Evolutionary conservation across 2,329 filamentous ascomycete species (phyloP).

Genomic region (Leptodontidium sp.): DNA sequence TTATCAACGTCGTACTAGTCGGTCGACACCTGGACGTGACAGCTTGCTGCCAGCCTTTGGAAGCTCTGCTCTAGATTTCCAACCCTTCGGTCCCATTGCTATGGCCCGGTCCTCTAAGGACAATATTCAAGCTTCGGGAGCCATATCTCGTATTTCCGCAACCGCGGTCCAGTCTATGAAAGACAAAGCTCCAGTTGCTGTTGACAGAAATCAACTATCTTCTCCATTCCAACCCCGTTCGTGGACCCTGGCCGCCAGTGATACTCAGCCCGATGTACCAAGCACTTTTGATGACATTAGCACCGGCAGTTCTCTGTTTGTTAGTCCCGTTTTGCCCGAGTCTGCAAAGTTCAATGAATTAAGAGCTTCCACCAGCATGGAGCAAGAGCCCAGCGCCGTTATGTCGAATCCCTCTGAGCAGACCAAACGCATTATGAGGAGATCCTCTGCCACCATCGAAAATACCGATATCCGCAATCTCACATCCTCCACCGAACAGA

Average conservation of each 20-base stretch:
- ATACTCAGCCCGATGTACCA: neutral
- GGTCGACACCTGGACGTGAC: neutral
- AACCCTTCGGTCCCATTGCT: neutral
- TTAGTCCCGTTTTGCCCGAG: neutral
- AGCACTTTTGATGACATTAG: neutral
- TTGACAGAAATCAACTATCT: neutral
- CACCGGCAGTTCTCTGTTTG: neutral
- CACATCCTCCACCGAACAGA: too few species aligned
- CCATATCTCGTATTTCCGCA: too few species aligned
- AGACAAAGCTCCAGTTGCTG: neutral
- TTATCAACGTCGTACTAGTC: too few species aligned
- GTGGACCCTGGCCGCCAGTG: neutral
- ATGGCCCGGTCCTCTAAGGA: neutral
- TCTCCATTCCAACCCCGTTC: neutral
- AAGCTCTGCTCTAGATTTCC: neutral
- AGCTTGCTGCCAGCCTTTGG: neutral
- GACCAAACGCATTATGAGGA: too few species aligned
- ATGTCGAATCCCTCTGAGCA: too few species aligned
- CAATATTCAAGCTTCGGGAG: too few species aligned
- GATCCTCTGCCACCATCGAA: too few species aligned
- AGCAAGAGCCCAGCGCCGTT: neutral
- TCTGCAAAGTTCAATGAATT: neutral
- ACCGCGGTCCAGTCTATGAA: too few species aligned
- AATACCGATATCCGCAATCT: too few species aligned
- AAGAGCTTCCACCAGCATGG: neutral